Evolutionary conservation across 768 basidiomycete genomes (phyloP).

Genomic region (Suillus fuscotomentosus): DNA sequence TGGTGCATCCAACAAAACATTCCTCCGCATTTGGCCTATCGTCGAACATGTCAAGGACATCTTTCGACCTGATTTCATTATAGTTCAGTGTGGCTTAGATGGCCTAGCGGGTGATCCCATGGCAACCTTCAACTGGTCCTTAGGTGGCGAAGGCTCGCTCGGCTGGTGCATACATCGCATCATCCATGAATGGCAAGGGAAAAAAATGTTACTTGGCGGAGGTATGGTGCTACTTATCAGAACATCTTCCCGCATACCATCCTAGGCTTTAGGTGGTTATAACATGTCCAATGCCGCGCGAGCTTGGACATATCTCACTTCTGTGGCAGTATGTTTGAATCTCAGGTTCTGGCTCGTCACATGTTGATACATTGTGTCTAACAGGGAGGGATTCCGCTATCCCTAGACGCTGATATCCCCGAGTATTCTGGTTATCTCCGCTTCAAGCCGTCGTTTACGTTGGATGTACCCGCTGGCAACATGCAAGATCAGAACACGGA

Average conservation of each 20-base stretch:
- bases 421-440: constrained; percentile 71
- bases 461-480: constrained; percentile 72
- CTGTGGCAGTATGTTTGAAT: constrained; percentile 56
- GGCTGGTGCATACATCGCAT: constrained; percentile 64
- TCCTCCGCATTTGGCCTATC: constrained; percentile 59
- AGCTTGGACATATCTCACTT: constrained; percentile 84
- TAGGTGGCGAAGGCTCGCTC: constrained; percentile 59
- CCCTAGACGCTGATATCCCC: constrained; percentile 66
- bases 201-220: constrained; percentile 73
- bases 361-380: neutral
- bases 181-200: constrained; percentile 54
- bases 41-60: constrained; percentile 59
- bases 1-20: constrained; percentile 69
- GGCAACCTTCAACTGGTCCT: constrained; percentile 68
- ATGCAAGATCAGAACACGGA: constrained; percentile 72
- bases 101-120: constrained; percentile 84
- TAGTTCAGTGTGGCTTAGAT: constrained; percentile 88
- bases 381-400: constrained; percentile 55
- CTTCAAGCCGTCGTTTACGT: constrained; percentile 79
- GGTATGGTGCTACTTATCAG: constrained; percentile 39
- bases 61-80: constrained; percentile 74
- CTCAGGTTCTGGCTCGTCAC: neutral
- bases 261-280: constrained; percentile 68
- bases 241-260: constrained; percentile 7
- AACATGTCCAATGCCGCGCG: constrained; percentile 79